Conservation (phyloP, 495 filamentous ascomycete genomes). For the Xylaria longipes region DNA sequence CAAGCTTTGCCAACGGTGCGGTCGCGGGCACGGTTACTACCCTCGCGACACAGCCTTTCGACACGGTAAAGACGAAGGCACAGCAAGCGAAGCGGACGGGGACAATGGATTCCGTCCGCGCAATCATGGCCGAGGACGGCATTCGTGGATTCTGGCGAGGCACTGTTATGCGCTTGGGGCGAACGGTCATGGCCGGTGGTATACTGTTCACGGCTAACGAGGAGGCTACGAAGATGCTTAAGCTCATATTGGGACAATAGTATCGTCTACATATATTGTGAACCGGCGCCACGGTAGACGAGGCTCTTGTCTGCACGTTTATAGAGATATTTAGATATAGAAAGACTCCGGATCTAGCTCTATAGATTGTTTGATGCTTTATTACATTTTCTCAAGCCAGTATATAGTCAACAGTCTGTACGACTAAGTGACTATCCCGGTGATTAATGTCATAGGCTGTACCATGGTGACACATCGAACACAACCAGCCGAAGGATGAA, state of each 20-base stretch:
- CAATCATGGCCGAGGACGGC: constrained; percentile 61
- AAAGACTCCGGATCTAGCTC: neutral
- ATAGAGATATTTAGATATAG: constrained; percentile 7
- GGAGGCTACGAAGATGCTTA: constrained; percentile 42
- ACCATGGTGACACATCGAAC: neutral
- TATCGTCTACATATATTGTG: neutral
- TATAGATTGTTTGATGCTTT: neutral
- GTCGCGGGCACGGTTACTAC: constrained; percentile 67
- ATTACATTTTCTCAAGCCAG: neutral
- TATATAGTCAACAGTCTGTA: neutral
- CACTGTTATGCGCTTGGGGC: constrained; percentile 69
- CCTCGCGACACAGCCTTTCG: constrained; percentile 69
- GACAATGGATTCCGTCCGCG: constrained; percentile 58
- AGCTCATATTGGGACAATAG: constrained; percentile 18
- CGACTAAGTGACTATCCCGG: neutral
- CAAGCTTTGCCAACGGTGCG: constrained; percentile 66
- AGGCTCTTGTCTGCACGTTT: neutral
- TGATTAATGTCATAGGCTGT: neutral
- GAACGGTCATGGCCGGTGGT: constrained; percentile 68
- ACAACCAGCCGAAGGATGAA: neutral
- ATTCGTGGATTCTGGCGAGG: constrained; percentile 69
- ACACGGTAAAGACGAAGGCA: constrained; percentile 69
- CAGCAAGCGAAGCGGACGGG: constrained; percentile 63
- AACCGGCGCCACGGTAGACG: neutral
- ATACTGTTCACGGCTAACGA: constrained; percentile 72